These are phyloP conservation scores for Botrytis galanthina DNA, from an alignment of 2,329 filamentous ascomycete species.

Conservation along the genomic window DNA sequence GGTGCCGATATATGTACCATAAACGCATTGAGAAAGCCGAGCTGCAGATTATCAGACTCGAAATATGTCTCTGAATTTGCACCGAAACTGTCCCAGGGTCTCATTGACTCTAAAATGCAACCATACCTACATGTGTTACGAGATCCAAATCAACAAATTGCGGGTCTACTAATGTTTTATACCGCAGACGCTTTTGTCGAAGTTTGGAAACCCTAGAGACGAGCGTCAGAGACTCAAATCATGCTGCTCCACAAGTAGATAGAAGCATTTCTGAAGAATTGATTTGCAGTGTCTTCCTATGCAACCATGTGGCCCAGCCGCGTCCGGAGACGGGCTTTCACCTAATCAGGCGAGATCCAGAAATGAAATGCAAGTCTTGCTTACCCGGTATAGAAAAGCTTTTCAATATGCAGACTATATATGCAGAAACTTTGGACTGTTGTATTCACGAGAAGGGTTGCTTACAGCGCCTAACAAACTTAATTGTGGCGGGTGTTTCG, in stretches of 20 bases:
- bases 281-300: background rate
- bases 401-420: background rate
- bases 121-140: background rate
- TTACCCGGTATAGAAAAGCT: background rate
- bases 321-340: background rate
- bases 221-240: background rate
- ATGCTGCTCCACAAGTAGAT: background rate
- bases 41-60: background rate
- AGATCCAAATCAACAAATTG: background rate
- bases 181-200: background rate
- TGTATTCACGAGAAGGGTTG: background rate
- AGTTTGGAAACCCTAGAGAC: background rate
- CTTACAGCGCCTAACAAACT: background rate
- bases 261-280: background rate
- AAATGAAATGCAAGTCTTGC: background rate
- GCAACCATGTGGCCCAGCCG: background rate
- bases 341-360: background rate
- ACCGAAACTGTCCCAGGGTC: background rate
- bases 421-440: background rate
- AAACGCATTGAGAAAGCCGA: slow-evolving; percentile 13
- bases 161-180: background rate
- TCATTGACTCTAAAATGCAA: background rate
- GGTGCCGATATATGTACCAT: background rate
- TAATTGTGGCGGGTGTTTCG: background rate
- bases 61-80: background rate